Evolutionary conservation across 176 grass and related monocot species (phyloP).

Genomic region (Aechmea fasciata): DNA sequence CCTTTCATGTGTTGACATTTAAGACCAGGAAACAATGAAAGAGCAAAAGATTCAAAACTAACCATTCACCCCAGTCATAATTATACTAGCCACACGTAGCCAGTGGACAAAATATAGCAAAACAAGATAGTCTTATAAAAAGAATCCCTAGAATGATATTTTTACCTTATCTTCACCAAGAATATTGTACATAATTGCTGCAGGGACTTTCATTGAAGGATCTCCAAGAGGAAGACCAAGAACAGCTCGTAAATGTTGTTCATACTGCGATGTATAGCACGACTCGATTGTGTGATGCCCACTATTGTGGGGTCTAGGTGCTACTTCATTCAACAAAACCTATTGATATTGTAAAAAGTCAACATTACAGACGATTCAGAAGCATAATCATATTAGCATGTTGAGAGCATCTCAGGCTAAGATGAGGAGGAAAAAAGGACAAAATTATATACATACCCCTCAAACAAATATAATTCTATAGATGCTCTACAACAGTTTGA

Average conservation of each 20-base stretch:
- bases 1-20: neutral
- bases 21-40: neutral
- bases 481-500: too few species aligned
- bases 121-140: neutral
- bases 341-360: slow-evolving; percentile 8
- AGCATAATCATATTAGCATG: neutral
- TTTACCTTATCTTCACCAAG: slow-evolving; percentile 80
- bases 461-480: too few species aligned
- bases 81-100: too few species aligned
- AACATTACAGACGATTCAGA: neutral
- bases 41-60: neutral
- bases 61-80: neutral
- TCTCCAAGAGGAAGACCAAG: slow-evolving; percentile 89
- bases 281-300: slow-evolving; percentile 93
- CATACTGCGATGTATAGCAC: slow-evolving; percentile 92
- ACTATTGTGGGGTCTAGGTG: slow-evolving; percentile 93
- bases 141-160: neutral
- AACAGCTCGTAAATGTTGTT: slow-evolving; percentile 90
- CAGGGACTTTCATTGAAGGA: slow-evolving; percentile 69
- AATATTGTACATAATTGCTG: slow-evolving; percentile 96
- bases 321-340: slow-evolving; percentile 91
- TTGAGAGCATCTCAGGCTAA: neutral
- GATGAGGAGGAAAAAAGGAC: neutral
- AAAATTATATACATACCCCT: neutral
- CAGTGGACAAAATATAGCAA: neutral